Conservation (phyloP, 192 early-diverging fungal species). For the Kappamyces sp. region DNA sequence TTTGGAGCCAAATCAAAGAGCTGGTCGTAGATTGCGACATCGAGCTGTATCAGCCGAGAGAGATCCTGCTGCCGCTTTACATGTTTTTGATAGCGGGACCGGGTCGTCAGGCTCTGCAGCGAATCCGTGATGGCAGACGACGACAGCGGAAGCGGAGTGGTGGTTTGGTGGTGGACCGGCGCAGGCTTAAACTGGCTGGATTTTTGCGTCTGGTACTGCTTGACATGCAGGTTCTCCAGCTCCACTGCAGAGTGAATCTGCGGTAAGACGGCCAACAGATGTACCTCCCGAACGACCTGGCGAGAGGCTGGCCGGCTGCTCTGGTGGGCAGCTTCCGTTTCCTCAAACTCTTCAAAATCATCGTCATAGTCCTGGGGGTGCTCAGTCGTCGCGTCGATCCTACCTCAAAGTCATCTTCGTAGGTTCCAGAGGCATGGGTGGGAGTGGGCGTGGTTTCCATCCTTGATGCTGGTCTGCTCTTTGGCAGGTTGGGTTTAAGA, state of each 20-base stretch:
- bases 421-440: background rate
- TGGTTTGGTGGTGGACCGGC: background rate
- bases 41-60: slow-evolving; percentile 33
- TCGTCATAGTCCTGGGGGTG: slow-evolving; percentile 28
- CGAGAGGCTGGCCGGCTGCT: background rate
- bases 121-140: background rate
- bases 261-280: too few species aligned
- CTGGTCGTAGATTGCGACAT: slow-evolving; percentile 33
- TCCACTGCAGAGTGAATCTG: background rate
- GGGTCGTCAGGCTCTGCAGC: background rate
- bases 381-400: slow-evolving; percentile 33
- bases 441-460: too few species aligned
- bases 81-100: slow-evolving; percentile 13
- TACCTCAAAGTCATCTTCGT: slow-evolving; percentile 32
- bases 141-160: background rate
- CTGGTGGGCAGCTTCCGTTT: slow-evolving; percentile 7
- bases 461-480: too few species aligned
- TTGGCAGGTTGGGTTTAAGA: too few species aligned
- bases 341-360: slow-evolving; percentile 39
- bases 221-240: background rate
- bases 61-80: slow-evolving; percentile 27
- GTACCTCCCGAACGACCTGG: too few species aligned
- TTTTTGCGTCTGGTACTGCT: slow-evolving; percentile 1
- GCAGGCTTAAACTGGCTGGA: background rate
- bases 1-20: slow-evolving; percentile 41